These are phyloP conservation scores for Hysterium pulicare DNA, from an alignment of 2,329 filamentous ascomycete genomes.

Conservation along the genomic window DNA sequence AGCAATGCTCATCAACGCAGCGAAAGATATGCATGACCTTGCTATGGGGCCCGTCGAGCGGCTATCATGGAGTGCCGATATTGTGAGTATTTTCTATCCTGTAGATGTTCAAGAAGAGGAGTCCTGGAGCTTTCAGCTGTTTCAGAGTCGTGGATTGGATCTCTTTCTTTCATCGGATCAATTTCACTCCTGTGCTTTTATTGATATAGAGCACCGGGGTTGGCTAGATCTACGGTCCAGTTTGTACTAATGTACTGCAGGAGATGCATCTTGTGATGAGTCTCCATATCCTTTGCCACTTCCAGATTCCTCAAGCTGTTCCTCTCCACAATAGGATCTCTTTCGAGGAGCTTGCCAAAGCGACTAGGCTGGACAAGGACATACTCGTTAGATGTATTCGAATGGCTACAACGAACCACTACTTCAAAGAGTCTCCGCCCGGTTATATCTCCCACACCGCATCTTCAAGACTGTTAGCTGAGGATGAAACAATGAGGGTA, in stretches of 20 bases:
- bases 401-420: background rate
- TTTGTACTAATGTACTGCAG: too few species aligned
- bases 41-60: background rate
- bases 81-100: too few species aligned
- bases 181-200: too few species aligned
- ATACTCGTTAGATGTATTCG: background rate
- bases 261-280: background rate
- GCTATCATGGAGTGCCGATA: background rate
- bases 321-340: background rate
- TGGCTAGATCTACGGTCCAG: too few species aligned
- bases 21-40: background rate
- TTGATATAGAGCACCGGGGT: too few species aligned
- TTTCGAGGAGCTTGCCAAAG: background rate
- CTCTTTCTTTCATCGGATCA: too few species aligned
- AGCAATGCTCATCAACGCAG: background rate
- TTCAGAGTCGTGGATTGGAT: too few species aligned
- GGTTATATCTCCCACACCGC: background rate
- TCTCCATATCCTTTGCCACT: background rate
- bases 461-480: background rate
- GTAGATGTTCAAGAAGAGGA: too few species aligned
- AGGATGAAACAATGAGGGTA: too few species aligned
- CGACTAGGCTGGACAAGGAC: background rate
- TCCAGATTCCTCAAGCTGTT: background rate
- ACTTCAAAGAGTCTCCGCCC: background rate
- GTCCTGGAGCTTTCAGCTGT: too few species aligned